These are phyloP conservation scores for Skeletonema costatum DNA, from an alignment of 108 stramenopile genomes.

Conservation along the genomic window DNA sequence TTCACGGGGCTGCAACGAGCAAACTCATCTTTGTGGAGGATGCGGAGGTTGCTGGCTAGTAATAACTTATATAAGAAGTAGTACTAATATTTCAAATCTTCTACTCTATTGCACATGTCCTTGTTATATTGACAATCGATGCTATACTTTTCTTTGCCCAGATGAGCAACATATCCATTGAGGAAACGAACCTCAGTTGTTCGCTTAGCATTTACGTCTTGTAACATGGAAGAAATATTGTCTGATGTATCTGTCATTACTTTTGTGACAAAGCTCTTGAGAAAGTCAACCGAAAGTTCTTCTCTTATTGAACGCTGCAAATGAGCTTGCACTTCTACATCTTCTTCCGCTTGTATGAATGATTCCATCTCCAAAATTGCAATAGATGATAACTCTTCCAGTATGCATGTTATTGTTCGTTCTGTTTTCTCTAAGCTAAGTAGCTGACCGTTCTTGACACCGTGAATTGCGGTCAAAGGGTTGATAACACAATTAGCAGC, in stretches of 20 bases:
- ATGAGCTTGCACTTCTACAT: background rate
- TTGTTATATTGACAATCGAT: slow-evolving; percentile 57
- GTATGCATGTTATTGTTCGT: background rate
- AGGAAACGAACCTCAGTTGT: slow-evolving; percentile 78
- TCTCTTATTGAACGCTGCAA: background rate
- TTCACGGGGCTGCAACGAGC: slow-evolving; percentile 71
- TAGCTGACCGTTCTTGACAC: slow-evolving; percentile 34
- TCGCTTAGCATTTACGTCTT: slow-evolving; percentile 53
- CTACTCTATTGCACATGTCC: slow-evolving; percentile 43
- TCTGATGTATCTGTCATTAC: slow-evolving; percentile 64
- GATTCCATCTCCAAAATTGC: slow-evolving; percentile 28
- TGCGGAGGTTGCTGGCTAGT: slow-evolving; percentile 65
- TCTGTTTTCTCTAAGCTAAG: slow-evolving; percentile 3
- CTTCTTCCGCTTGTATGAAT: background rate
- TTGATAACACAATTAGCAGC: slow-evolving; percentile 82
- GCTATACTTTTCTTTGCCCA: slow-evolving; percentile 51
- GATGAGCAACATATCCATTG: slow-evolving; percentile 71
- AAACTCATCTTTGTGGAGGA: slow-evolving; percentile 48
- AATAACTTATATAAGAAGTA: background rate
- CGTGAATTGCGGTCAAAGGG: slow-evolving; percentile 63
- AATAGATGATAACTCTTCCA: slow-evolving; percentile 45
- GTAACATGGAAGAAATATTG: slow-evolving; percentile 83
- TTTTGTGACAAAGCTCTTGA: slow-evolving; percentile 53
- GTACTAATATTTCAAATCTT: slow-evolving; percentile 9
- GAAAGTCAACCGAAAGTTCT: slow-evolving; percentile 15